These are phyloP conservation scores for Anisodus tanguticus DNA, from an alignment of 257 asterid species.

Conservation along the genomic window DNA sequence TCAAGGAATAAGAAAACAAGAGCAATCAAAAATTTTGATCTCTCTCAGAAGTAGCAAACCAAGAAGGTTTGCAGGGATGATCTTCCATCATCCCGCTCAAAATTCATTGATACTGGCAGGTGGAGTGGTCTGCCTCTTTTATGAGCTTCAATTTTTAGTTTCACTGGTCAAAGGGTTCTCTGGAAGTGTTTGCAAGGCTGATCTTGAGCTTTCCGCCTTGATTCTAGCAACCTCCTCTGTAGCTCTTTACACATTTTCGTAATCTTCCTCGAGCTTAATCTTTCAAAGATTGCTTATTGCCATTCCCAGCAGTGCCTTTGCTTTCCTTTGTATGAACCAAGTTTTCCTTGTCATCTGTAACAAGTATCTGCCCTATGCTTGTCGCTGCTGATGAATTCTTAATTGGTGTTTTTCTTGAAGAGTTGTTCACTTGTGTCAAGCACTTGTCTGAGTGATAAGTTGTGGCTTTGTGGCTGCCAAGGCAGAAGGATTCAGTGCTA, in stretches of 20 bases:
- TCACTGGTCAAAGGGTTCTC: slow-evolving; percentile 42
- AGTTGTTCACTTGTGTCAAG: not conserved
- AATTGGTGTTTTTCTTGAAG: not conserved
- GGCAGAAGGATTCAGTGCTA: slow-evolving; percentile 10
- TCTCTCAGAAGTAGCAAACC: not conserved
- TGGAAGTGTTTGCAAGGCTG: slow-evolving; percentile 53
- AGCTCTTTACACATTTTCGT: slow-evolving; percentile 23
- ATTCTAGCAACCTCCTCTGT: slow-evolving; percentile 19
- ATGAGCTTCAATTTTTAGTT: slow-evolving; percentile 28
- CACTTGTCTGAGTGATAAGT: slow-evolving; percentile 1
- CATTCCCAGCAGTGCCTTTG: slow-evolving; percentile 29
- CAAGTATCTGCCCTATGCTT: slow-evolving; percentile 18
- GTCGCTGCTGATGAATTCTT: not conserved
- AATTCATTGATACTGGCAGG: not conserved
- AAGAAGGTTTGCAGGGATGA: slow-evolving; percentile 20
- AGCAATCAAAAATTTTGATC: not conserved
- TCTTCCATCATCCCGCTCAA: not conserved
- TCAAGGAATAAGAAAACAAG: not conserved
- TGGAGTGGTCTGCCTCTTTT: slow-evolving; percentile 19
- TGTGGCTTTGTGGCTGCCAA: not conserved
- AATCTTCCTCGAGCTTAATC: slow-evolving; percentile 41
- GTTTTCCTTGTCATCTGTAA: slow-evolving; percentile 56
- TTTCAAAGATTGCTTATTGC: slow-evolving; percentile 20
- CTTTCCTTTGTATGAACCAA: slow-evolving; percentile 34
- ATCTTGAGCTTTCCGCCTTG: slow-evolving; percentile 33